Conservation (phyloP, 1,284 basidiomycete species). For the Naganishia albida region DNA sequence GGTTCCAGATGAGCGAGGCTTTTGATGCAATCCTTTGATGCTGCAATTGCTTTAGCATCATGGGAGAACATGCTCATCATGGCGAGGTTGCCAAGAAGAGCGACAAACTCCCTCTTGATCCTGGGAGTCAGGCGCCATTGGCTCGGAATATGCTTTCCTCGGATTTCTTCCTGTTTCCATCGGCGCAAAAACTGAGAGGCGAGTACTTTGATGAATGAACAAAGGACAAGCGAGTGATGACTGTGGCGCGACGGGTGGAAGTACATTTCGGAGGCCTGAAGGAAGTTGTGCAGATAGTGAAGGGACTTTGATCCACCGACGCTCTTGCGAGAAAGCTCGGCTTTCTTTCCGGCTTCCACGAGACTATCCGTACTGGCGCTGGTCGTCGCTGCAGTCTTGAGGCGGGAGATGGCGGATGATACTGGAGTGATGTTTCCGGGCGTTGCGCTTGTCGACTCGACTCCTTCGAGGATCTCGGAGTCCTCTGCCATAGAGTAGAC, state of each 20-base stretch:
- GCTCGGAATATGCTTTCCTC: conserved; percentile 53
- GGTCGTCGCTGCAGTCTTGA: conserved; percentile 29
- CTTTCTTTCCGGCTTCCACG: conserved; percentile 46
- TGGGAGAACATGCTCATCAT: conserved; percentile 96
- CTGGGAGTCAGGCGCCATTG: conserved; percentile 72
- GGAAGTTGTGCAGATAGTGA: conserved; percentile 81
- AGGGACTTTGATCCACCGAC: conserved; percentile 86
- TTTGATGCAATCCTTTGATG: conserved; percentile 55
- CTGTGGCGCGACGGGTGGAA: conserved; percentile 57
- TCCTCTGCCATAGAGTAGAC: conserved; percentile 91
- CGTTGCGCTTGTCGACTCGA: conserved; percentile 57
- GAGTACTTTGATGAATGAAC: conserved; percentile 75
- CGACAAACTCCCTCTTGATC: conserved; percentile 82
- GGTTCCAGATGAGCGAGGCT: conserved; percentile 77
- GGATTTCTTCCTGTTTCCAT: conserved; percentile 73
- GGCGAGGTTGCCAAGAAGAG: conserved; percentile 79
- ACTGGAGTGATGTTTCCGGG: conserved; percentile 47
- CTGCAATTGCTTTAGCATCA: conserved; percentile 56
- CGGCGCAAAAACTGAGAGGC: conserved; percentile 81
- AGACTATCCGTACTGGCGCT: conserved; percentile 47
- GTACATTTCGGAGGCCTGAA: conserved; percentile 85
- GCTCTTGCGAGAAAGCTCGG: conserved; percentile 56
- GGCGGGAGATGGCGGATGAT: conserved; percentile 34
- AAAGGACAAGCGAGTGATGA: conserved; percentile 59
- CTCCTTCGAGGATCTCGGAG: conserved; percentile 57